phyloP scores from a whole-genome alignment of 805 yeast genomes.

The Ogataea paraovalis region DNA sequence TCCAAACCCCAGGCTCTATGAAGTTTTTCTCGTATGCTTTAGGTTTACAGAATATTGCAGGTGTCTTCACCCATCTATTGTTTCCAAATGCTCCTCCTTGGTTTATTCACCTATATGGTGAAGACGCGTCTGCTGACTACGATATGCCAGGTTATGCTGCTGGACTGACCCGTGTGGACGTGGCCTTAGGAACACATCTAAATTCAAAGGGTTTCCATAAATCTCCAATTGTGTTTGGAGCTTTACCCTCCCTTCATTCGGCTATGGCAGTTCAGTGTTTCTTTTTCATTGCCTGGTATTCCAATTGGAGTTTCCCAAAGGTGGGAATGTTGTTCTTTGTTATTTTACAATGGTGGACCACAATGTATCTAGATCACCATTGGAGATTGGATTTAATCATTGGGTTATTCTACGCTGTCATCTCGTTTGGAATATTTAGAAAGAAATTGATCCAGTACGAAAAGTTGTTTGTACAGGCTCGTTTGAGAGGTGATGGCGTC shows the following conservation, averaged over 20 bases:
- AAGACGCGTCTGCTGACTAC: constrained; percentile 51
- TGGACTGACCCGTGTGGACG: constrained; percentile 62
- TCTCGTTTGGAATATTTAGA: constrained; percentile 38
- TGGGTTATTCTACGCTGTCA: constrained; percentile 51
- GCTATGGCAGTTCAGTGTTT: constrained; percentile 59
- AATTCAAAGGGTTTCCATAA: constrained; percentile 61
- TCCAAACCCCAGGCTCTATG: constrained; percentile 62
- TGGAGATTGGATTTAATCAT: constrained; percentile 59
- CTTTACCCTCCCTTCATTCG: constrained; percentile 65
- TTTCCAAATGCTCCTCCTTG: constrained; percentile 77
- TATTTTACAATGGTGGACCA: constrained; percentile 67
- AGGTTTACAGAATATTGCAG: constrained; percentile 57
- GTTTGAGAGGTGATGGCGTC: constrained; percentile 35
- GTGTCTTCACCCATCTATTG: constrained; percentile 55
- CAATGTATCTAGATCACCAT: constrained; percentile 70
- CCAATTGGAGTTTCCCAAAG: constrained; percentile 34
- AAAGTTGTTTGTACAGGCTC: constrained; percentile 36
- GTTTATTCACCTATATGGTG: constrained; percentile 62
- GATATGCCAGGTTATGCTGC: constrained; percentile 69
- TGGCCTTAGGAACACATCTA: constrained; percentile 57
- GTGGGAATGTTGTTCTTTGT: constrained; percentile 41
- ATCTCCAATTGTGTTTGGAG: constrained; percentile 72
- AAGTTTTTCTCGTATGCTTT: constrained; percentile 50
- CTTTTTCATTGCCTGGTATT: constrained; percentile 38
- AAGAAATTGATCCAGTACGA: constrained; percentile 34